phyloP scores from a whole-genome alignment of 164 flowering plant species.

The Macadamia tetraphylla region DNA sequence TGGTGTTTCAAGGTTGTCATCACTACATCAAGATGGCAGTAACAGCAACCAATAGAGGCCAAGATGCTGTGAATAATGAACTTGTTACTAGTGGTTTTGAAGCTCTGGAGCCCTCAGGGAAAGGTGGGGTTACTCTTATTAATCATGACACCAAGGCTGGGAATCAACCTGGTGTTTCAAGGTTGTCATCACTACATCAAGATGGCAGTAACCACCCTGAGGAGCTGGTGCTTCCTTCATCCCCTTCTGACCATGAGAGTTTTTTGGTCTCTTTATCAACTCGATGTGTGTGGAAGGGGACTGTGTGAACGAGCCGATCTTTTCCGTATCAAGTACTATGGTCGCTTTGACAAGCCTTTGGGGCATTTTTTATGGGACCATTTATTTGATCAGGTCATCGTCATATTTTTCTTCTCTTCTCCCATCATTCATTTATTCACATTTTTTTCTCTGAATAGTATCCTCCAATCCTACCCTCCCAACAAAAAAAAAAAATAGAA shows the following conservation, averaged over 20 bases:
- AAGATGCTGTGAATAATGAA: conserved; percentile 11
- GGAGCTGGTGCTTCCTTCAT: conserved; percentile 49
- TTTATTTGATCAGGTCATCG: conserved; percentile 79
- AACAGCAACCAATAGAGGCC: conserved; percentile 4
- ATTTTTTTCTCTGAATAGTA: conserved; percentile 8
- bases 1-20: conserved; percentile 24
- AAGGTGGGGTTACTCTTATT: conserved; percentile 10
- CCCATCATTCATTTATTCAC: background rate
- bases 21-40: conserved; percentile 14
- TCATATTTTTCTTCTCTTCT: background rate
- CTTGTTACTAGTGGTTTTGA: conserved; percentile 12
- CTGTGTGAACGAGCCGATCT: conserved; percentile 92
- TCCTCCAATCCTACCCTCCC: background rate
- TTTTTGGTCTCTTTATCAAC: conserved; percentile 88
- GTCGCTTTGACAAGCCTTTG: conserved; percentile 87
- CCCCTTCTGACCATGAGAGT: conserved; percentile 91
- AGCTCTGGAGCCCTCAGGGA: conserved; percentile 17
- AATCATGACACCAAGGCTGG: conserved; percentile 13
- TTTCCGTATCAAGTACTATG: conserved; percentile 92
- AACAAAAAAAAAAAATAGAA: too few relatives aligned
- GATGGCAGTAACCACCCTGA: too few relatives aligned
- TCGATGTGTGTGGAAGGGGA: conserved; percentile 95
- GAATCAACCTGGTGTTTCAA: conserved; percentile 22
- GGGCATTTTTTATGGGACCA: conserved; percentile 84
- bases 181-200: conserved; percentile 20